These are phyloP conservation scores for Cyberlindnera maclurae DNA, from an alignment of 805 yeast species.

Conservation along the genomic window DNA sequence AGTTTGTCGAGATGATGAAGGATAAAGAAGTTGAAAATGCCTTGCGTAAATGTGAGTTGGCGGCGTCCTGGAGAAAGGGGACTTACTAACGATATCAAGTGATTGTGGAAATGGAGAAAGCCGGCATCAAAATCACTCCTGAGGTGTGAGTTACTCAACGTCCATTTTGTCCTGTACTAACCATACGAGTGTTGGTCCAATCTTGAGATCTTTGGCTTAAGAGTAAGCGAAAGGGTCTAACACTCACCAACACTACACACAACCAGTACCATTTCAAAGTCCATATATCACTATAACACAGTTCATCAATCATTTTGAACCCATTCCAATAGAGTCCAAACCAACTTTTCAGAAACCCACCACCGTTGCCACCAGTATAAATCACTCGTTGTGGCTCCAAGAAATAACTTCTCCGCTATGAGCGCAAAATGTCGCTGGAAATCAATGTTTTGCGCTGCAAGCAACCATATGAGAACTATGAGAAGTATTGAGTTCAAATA, in stretches of 20 bases:
- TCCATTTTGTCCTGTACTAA: too few relatives aligned
- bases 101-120: constrained; percentile 12
- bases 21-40: constrained; percentile 10
- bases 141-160: constrained; percentile 6
- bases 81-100: constrained; percentile 4
- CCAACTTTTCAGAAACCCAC: constrained; percentile 7
- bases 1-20: constrained; percentile 6
- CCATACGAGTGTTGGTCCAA: constrained; percentile 6
- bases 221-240: too few relatives aligned
- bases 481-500: constrained; percentile 6
- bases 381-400: constrained; percentile 10
- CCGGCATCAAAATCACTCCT: constrained; percentile 9
- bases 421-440: constrained; percentile 3
- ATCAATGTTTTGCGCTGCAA: constrained; percentile 2
- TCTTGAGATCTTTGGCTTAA: constrained; percentile 6
- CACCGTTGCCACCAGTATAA: constrained; percentile 20
- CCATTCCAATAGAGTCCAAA: constrained; percentile 14
- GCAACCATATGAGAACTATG: constrained; percentile 3
- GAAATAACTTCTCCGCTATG: constrained; percentile 1
- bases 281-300: background rate
- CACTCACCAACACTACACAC: too few relatives aligned
- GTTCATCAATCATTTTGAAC: background rate
- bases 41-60: constrained; percentile 6
- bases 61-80: too few relatives aligned
- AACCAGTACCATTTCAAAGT: background rate